These are phyloP conservation scores for Leccinum barrowsii DNA, from an alignment of 768 basidiomycete species.

Conservation along the genomic window DNA sequence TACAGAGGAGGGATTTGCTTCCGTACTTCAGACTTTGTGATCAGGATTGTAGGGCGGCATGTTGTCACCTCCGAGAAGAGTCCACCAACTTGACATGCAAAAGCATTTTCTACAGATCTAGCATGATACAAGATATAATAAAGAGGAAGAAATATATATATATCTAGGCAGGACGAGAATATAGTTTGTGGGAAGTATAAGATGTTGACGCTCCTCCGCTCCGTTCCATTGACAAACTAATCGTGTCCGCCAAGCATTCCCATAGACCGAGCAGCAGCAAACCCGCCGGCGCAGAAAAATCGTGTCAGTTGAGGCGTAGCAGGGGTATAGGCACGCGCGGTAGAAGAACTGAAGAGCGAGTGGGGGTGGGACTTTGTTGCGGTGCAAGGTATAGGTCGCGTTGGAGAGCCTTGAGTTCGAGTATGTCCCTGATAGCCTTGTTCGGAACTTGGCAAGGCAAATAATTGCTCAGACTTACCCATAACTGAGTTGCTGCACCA, in stretches of 20 bases:
- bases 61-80: too few species aligned
- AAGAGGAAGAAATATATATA: background rate
- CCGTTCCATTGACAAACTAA: background rate
- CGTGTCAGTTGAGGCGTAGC: slow-evolving; percentile 45
- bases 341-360: slow-evolving; percentile 40
- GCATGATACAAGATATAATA: background rate
- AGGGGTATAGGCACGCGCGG: slow-evolving; percentile 60
- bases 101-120: background rate
- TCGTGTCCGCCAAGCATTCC: background rate
- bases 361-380: slow-evolving; percentile 38
- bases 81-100: too few species aligned
- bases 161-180: too few species aligned
- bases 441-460: background rate
- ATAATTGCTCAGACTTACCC: slow-evolving; percentile 47
- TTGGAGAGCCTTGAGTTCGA: slow-evolving; percentile 69
- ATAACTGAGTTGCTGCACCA: slow-evolving; percentile 59
- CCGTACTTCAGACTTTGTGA: too few species aligned
- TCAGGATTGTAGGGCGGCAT: too few species aligned
- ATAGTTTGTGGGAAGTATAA: background rate
- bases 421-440: slow-evolving; percentile 44
- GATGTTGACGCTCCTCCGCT: background rate
- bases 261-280: background rate
- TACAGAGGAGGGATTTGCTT: too few species aligned
- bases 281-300: background rate
- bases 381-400: slow-evolving; percentile 57